Base-by-base conservation (phyloP, 495 filamentous ascomycete genomes). In the Pseudotulostoma volvatum region DNA sequence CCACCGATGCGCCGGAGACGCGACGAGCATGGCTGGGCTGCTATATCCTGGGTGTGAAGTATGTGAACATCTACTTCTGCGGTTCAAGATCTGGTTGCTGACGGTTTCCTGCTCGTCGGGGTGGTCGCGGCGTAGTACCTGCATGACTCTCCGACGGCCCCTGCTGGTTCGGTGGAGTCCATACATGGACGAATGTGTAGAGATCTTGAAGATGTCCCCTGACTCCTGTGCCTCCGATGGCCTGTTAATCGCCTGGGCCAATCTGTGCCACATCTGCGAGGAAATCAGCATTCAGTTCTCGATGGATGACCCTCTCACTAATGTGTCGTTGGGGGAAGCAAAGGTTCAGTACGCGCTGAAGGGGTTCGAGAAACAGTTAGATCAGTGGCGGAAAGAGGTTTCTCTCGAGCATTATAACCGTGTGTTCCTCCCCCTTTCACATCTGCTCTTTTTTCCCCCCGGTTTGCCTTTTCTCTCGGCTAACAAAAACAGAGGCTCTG, bases 131-230 rank as follows among this genome's bases (percentile, higher is more conserved):
- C n/a, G n/a, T 7, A 80, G 78, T 52, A 71, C 72, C 3, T 67
- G 81, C 4, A 83, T 86, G 76, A 72, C 77, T 8, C 55, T 83
- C 34, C 73, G 79, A 17, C 71, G 80, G 14, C 81, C 83, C 3
- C 84, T 84, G 43, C 54, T 86, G 30, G 62, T 86, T 30, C 64
- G 79, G 9, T 85, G 76, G 71, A 75, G 75, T 15, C 62, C 68
- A 7, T 84, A 80, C 54, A 81, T 90, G 72, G 66, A 70, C 11
- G 82, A 90, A 45, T 81, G 77, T 47, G 58, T 86, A 33, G 70
- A 79, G 1, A 64, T 77, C 5, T 62, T 90, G 1, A 71, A 79
- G 53, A 67, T 61, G 9, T 77, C 74, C n/a, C 66, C 76, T 2
- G 70, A 80, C 9, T 77, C 81, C 1, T 61, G 65, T 18, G 66